These are phyloP conservation scores for Thielaviopsis punctulata DNA, from an alignment of 2,329 filamentous ascomycete genomes.

Conservation along the genomic window DNA sequence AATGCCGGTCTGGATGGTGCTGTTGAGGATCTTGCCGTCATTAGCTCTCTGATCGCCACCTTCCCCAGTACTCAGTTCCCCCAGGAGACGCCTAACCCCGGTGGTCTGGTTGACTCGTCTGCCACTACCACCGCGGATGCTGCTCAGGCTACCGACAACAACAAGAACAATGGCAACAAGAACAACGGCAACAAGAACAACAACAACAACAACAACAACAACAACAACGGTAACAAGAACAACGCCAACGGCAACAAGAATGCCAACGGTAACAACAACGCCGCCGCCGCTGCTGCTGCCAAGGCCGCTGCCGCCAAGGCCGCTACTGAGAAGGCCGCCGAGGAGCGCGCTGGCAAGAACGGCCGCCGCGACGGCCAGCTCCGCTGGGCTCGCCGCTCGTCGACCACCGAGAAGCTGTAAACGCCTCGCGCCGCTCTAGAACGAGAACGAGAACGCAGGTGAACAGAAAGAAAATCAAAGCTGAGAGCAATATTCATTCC, in stretches of 20 bases:
- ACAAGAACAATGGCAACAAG: background rate
- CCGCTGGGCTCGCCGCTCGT: constrained; percentile 8
- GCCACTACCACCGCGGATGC: constrained; percentile 10
- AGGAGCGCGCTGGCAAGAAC: background rate
- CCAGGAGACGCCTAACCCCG: constrained; percentile 19
- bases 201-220: background rate
- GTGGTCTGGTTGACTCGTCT: constrained; percentile 11
- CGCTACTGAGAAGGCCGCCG: background rate
- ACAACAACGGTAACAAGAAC: background rate
- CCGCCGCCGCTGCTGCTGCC: background rate
- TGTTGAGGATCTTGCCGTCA: constrained; percentile 20
- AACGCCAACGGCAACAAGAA: background rate
- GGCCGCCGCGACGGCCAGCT: constrained; percentile 6
- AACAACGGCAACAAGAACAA: background rate
- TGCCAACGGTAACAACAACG: background rate
- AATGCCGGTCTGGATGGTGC: constrained; percentile 20
- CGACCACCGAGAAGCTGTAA: constrained; percentile 4
- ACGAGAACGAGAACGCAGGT: too few species aligned
- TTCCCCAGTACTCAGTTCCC: constrained; percentile 18
- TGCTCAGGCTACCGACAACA: background rate
- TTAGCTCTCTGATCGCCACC: constrained; percentile 17
- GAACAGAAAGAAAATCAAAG: too few species aligned
- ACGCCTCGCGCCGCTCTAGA: too few species aligned
- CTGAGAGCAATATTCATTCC: too few species aligned
- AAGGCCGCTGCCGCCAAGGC: background rate